phyloP scores from a whole-genome alignment of 2,329 filamentous ascomycete species.

The Aspergillus pseudoglaucus region DNA sequence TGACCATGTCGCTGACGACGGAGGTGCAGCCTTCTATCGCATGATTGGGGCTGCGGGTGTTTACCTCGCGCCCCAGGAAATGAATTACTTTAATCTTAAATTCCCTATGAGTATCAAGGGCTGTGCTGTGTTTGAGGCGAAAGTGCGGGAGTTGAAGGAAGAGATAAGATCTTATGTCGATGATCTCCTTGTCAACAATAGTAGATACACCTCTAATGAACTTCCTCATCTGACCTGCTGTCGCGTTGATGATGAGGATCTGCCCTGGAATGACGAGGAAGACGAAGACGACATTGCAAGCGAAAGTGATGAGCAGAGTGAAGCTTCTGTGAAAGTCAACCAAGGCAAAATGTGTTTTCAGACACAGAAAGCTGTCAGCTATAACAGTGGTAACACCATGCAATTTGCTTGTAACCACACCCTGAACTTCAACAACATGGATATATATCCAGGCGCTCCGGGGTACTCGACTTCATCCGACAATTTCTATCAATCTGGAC shows the following conservation, averaged over 20 bases:
- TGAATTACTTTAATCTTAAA: constrained; percentile 17
- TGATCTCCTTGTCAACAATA: constrained; percentile 32
- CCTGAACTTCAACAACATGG: too few relatives aligned
- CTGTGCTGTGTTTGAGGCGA: constrained; percentile 18
- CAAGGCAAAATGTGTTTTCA: too few relatives aligned
- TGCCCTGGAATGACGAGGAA: constrained; percentile 4
- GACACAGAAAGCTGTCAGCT: too few relatives aligned
- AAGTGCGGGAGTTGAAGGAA: constrained; percentile 32
- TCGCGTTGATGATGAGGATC: constrained; percentile 23
- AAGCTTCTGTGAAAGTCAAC: not conserved
- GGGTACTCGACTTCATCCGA: too few relatives aligned
- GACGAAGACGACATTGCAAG: too few relatives aligned
- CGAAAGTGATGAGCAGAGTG: too few relatives aligned
- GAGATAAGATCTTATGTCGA: constrained; percentile 28
- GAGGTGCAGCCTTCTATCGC: constrained; percentile 43
- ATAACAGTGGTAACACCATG: too few relatives aligned
- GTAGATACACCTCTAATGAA: constrained; percentile 31
- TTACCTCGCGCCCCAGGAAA: constrained; percentile 37
- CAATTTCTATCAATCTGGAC: too few relatives aligned
- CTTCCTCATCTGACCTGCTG: constrained; percentile 42
- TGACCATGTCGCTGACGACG: constrained; percentile 36
- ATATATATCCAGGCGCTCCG: too few relatives aligned
- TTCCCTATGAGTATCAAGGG: constrained; percentile 24
- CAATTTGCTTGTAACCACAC: too few relatives aligned
- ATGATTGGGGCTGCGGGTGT: constrained; percentile 33